Evolutionary conservation across 1,284 basidiomycete species (phyloP).

Genomic region (Coniferiporia weirii): DNA sequence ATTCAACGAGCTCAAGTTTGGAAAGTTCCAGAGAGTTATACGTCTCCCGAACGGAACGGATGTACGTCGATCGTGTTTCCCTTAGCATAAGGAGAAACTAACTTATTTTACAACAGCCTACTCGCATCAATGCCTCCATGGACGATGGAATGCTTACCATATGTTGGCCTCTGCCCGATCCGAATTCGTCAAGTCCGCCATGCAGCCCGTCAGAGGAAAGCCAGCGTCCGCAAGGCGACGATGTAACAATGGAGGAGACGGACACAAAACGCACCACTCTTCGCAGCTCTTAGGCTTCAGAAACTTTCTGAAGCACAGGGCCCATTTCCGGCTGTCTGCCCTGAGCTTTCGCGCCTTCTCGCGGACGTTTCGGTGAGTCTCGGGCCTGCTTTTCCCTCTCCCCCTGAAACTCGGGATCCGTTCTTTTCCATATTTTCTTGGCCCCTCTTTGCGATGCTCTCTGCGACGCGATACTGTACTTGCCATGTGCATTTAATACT

Average conservation of each 20-base stretch:
- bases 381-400: slow-evolving; percentile 3
- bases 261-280: no score
- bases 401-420: neutral
- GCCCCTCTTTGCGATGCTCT: neutral
- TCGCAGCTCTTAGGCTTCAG: no score
- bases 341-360: no score
- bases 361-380: slow-evolving; percentile 1
- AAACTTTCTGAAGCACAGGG: no score
- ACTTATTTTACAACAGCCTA: neutral
- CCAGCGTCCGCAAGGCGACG: neutral
- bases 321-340: no score
- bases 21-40: slow-evolving; percentile 11
- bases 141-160: slow-evolving; percentile 17
- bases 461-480: neutral
- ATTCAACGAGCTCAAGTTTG: slow-evolving; percentile 17
- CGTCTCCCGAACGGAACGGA: slow-evolving; percentile 13
- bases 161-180: slow-evolving; percentile 11
- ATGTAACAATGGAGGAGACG: neutral
- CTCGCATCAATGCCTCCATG: slow-evolving; percentile 10
- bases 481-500: neutral
- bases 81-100: neutral
- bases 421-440: neutral
- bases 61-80: neutral
- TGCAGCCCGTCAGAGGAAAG: neutral
- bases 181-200: neutral